A percentile compares a stretch with the other conserved stretches of the same genome.
These are phyloP conservation scores for Cucurbita ficifolia DNA, from an alignment of 306 rosid species.

Conservation along the genomic window DNA sequence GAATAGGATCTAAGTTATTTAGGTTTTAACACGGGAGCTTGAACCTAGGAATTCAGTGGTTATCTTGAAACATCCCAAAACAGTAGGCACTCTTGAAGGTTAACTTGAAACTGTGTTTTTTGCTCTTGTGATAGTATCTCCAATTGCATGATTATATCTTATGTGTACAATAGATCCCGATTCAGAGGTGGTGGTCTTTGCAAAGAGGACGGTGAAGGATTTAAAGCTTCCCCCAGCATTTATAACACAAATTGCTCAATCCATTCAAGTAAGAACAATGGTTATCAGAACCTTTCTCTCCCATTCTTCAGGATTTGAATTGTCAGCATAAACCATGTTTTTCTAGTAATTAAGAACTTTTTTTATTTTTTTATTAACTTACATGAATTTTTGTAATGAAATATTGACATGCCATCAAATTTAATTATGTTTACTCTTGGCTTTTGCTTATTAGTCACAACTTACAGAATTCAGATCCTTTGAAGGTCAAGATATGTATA, in stretches of 20 bases:
- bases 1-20: background rate
- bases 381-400: background rate
- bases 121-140: background rate
- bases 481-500: constrained; percentile 87
- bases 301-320: background rate
- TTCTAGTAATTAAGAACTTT: too few species aligned
- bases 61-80: background rate
- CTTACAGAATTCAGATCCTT: constrained; percentile 57
- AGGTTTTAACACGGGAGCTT: background rate
- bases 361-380: background rate
- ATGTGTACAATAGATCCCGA: constrained; percentile 42
- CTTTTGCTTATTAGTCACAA: constrained; percentile 45
- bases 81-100: background rate
- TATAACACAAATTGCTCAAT: constrained; percentile 59
- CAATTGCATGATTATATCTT: background rate
- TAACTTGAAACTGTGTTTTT: background rate
- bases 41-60: background rate
- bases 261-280: constrained; percentile 50
- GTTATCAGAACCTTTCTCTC: background rate
- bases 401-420: background rate
- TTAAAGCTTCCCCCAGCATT: constrained; percentile 71
- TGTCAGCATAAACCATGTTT: background rate
- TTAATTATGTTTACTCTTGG: background rate
- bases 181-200: constrained; percentile 61
- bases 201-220: constrained; percentile 69